These are phyloP conservation scores for Ogataea nonfermentans DNA, from an alignment of 805 yeast species.

Conservation along the genomic window DNA sequence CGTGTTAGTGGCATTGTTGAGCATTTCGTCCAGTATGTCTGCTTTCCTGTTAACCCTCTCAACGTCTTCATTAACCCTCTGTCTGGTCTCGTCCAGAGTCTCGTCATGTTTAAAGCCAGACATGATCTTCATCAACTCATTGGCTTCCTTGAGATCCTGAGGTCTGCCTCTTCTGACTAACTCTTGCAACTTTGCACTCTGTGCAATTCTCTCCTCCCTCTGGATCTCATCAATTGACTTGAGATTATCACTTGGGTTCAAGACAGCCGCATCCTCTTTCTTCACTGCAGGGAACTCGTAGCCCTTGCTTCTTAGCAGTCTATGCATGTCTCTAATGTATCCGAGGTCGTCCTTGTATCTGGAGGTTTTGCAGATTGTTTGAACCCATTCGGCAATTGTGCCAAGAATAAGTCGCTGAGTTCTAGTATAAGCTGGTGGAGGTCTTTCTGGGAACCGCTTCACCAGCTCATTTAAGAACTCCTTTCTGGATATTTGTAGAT, in stretches of 20 bases:
- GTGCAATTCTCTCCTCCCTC: slow-evolving; percentile 89
- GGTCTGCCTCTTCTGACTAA: slow-evolving; percentile 94
- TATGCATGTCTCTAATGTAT: slow-evolving; percentile 92
- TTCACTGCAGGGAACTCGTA: slow-evolving; percentile 90
- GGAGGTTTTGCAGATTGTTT: slow-evolving; percentile 86
- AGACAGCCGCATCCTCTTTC: slow-evolving; percentile 87
- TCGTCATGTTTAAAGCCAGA: slow-evolving; percentile 94
- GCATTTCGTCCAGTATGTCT: slow-evolving; percentile 85
- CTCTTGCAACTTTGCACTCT: slow-evolving; percentile 93
- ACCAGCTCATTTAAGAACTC: slow-evolving; percentile 94
- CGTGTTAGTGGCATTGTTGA: slow-evolving; percentile 46
- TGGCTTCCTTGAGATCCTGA: slow-evolving; percentile 92
- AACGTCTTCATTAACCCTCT: slow-evolving; percentile 78
- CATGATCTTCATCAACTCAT: slow-evolving; percentile 95
- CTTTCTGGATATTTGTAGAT: slow-evolving; percentile 89
- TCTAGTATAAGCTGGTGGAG: slow-evolving; percentile 80
- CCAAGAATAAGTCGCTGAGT: slow-evolving; percentile 83
- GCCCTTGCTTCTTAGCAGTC: slow-evolving; percentile 85
- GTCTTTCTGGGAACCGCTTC: slow-evolving; percentile 89
- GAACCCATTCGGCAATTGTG: slow-evolving; percentile 96
- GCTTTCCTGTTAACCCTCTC: slow-evolving; percentile 82
- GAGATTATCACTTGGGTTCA: slow-evolving; percentile 83
- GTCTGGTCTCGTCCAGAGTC: slow-evolving; percentile 64
- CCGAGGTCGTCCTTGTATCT: slow-evolving; percentile 90
- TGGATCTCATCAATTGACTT: slow-evolving; percentile 88